These are phyloP conservation scores for Rhodomyrtus tomentosa DNA, from an alignment of 345 rosid species.

Conservation along the genomic window DNA sequence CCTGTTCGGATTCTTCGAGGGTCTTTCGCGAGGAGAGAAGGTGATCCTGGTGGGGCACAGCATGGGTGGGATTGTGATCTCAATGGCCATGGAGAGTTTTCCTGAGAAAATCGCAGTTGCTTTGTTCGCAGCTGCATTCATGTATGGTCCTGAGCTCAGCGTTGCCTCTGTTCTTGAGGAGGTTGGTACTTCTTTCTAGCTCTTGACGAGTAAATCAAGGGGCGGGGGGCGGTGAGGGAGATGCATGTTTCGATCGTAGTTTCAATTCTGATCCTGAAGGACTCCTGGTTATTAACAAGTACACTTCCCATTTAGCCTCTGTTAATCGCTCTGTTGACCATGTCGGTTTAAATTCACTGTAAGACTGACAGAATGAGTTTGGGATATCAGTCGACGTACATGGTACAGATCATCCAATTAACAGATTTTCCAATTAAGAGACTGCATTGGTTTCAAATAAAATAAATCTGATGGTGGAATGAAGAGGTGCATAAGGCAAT, in stretches of 20 bases:
- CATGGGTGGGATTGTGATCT: slow-evolving; percentile 11
- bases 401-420: background rate
- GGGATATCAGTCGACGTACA: background rate
- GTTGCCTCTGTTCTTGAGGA: background rate
- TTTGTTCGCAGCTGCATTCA: slow-evolving; percentile 7
- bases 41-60: slow-evolving; percentile 25
- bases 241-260: background rate
- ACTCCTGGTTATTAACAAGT: background rate
- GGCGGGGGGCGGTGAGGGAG: too few species aligned
- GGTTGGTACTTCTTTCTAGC: background rate
- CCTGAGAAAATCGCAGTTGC: slow-evolving; percentile 8
- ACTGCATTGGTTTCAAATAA: too few species aligned
- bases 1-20: slow-evolving; percentile 4
- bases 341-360: background rate
- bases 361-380: background rate
- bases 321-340: background rate
- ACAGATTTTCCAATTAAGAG: too few species aligned
- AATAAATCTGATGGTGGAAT: too few species aligned
- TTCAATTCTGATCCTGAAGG: background rate
- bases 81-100: slow-evolving; percentile 19
- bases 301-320: background rate
- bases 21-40: slow-evolving; percentile 1
- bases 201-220: background rate
- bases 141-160: slow-evolving; percentile 7
- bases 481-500: too few species aligned